Conservation (phyloP, 805 yeast species). For the Torulaspora franciscae region DNA sequence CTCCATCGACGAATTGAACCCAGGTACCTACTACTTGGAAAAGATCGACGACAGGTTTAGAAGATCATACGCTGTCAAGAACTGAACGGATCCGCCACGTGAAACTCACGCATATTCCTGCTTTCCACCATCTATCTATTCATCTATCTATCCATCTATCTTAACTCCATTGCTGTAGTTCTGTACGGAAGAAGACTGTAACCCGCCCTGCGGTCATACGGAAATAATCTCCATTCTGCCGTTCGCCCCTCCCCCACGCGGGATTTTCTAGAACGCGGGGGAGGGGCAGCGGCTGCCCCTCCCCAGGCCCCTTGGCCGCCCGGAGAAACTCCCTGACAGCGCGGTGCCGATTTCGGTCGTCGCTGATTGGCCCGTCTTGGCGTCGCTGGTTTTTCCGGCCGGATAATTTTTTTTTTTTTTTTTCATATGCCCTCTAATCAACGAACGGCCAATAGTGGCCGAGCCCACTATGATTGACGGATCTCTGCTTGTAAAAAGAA, state of each 20-base stretch:
- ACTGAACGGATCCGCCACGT: conserved; percentile 34
- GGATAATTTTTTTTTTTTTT: not conserved
- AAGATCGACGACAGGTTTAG: conserved; percentile 83
- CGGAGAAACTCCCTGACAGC: not conserved
- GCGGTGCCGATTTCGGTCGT: not conserved
- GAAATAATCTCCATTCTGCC: no score
- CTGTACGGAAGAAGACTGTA: no score
- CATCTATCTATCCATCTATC: no score
- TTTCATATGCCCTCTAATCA: not conserved
- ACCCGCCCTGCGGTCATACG: no score
- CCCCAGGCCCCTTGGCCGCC: no score
- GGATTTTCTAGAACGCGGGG: conserved; percentile 1
- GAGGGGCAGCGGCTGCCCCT: not conserved
- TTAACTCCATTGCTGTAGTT: no score
- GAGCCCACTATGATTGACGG: not conserved
- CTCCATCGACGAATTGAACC: conserved; percentile 58
- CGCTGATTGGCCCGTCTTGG: conserved; percentile 1
- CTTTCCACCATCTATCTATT: no score
- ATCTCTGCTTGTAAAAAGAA: not conserved
- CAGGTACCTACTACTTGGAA: conserved; percentile 79
- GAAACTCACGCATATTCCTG: not conserved
- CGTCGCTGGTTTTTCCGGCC: not conserved
- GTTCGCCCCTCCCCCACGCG: conserved; percentile 1
- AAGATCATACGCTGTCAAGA: conserved; percentile 71
- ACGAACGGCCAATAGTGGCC: not conserved